These are phyloP conservation scores for Ramalina peruviana DNA, from an alignment of 495 filamentous ascomycete species.

Conservation along the genomic window DNA sequence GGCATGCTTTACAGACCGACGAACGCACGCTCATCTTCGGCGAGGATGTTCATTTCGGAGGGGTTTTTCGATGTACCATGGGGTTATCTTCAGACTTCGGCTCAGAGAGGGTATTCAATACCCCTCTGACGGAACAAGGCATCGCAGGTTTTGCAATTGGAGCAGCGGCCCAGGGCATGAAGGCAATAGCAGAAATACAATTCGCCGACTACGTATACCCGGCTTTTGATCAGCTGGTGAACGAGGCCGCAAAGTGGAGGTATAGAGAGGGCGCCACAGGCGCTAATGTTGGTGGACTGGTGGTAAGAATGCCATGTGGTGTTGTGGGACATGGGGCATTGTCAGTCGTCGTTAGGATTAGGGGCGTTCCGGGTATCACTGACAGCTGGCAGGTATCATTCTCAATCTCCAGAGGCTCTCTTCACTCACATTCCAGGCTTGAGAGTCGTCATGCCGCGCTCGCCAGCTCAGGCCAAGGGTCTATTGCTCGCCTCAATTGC, in stretches of 20 bases:
- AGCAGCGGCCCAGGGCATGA: slow-evolving; percentile 79
- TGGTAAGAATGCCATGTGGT: slow-evolving; percentile 88
- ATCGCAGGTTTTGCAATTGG: slow-evolving; percentile 92
- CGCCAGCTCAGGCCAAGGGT: slow-evolving; percentile 85
- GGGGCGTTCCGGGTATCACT: slow-evolving; percentile 3
- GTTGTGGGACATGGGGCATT: slow-evolving; percentile 92
- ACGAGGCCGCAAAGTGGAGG: slow-evolving; percentile 87
- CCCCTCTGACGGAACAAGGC: slow-evolving; percentile 85
- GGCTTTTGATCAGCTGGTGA: slow-evolving; percentile 94
- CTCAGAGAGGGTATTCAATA: slow-evolving; percentile 86
- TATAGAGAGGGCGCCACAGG: slow-evolving; percentile 69
- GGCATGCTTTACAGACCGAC: slow-evolving; percentile 67
- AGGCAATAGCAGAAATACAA: slow-evolving; percentile 89
- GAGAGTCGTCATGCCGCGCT: slow-evolving; percentile 78
- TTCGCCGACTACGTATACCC: slow-evolving; percentile 97
- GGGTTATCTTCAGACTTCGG: slow-evolving; percentile 79
- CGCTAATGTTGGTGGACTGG: slow-evolving; percentile 60
- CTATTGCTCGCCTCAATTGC: slow-evolving; percentile 63
- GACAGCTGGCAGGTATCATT: slow-evolving; percentile 53
- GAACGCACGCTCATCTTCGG: slow-evolving; percentile 84
- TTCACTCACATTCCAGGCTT: slow-evolving; percentile 89
- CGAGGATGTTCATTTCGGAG: slow-evolving; percentile 93
- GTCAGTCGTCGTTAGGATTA: slow-evolving; percentile 26
- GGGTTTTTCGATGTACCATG: slow-evolving; percentile 92
- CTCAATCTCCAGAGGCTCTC: slow-evolving; percentile 82